Percentiles rank a stretch among this genome's conserved stretches.
Conservation (phyloP, 2,329 filamentous ascomycete genomes). For the Coniella lustricola region DNA sequence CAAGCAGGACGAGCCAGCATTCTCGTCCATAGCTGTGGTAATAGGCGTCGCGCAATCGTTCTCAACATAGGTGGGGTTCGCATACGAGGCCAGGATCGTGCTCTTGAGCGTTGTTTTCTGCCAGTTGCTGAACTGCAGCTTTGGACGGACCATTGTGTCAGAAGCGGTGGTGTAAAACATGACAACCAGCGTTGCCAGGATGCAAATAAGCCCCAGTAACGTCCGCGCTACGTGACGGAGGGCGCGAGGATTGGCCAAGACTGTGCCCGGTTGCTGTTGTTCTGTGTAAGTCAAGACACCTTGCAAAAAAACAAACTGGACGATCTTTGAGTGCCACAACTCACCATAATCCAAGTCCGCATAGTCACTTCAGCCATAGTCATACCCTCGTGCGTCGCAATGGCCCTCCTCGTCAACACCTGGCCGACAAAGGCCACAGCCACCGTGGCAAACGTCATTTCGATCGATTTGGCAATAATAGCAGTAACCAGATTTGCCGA, state of each 20-base stretch:
- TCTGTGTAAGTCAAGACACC: background rate
- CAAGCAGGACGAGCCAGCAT: constrained; percentile 52
- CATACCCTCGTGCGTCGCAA: constrained; percentile 57
- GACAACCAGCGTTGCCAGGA: constrained; percentile 58
- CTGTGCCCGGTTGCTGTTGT: constrained; percentile 56
- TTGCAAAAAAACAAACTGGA: background rate
- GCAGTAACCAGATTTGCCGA: constrained; percentile 63
- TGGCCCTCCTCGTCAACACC: constrained; percentile 61
- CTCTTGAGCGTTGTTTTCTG: constrained; percentile 44
- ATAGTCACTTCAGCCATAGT: constrained; percentile 72
- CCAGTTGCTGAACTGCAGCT: constrained; percentile 53
- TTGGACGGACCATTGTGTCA: constrained; percentile 67
- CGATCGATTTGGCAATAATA: constrained; percentile 67
- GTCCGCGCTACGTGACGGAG: constrained; percentile 58
- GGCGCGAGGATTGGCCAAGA: constrained; percentile 62
- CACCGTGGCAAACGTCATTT: constrained; percentile 70
- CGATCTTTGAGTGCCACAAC: constrained; percentile 9
- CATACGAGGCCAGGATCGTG: constrained; percentile 54
- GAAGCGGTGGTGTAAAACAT: constrained; percentile 73
- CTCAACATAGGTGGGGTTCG: constrained; percentile 51
- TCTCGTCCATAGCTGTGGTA: constrained; percentile 29
- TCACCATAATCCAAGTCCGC: constrained; percentile 61
- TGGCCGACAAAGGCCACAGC: constrained; percentile 72
- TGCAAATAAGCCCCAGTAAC: constrained; percentile 55
- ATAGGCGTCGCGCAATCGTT: constrained; percentile 57